phyloP scores from a whole-genome alignment of 352 stramenopile genomes.

The Pythium sp. region DNA sequence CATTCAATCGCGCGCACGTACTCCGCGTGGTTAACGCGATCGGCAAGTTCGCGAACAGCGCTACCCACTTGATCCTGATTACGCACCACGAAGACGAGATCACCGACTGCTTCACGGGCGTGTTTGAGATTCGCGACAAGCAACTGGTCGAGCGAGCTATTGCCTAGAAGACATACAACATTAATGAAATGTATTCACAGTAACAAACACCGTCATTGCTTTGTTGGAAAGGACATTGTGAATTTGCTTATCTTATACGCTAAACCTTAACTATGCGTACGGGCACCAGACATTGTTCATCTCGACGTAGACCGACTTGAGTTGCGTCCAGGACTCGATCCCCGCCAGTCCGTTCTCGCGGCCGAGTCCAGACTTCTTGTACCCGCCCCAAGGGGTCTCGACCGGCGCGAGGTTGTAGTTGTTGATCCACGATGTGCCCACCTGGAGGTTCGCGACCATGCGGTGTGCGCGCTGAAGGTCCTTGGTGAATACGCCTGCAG shows the following conservation, averaged over 20 bases:
- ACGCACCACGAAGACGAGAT: conserved; percentile 93
- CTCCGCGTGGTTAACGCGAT: conserved; percentile 79
- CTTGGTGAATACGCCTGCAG: conserved; percentile 84
- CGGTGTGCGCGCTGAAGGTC: conserved; percentile 77
- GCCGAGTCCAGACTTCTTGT: conserved; percentile 90
- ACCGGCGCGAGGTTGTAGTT: conserved; percentile 89
- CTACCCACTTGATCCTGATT: conserved; percentile 85
- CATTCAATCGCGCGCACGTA: conserved; percentile 73
- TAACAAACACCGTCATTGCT: neutral
- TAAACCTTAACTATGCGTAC: conserved; percentile 35
- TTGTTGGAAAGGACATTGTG: neutral
- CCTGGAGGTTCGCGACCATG: conserved; percentile 63
- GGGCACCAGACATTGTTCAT: conserved; percentile 76
- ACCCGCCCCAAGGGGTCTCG: conserved; percentile 88
- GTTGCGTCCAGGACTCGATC: conserved; percentile 88
- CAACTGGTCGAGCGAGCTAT: conserved; percentile 29
- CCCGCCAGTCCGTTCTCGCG: conserved; percentile 89
- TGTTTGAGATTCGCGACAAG: conserved; percentile 81
- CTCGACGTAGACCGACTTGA: conserved; percentile 88
- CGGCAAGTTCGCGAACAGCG: conserved; percentile 35
- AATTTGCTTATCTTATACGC: neutral
- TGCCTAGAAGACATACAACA: conserved; percentile 20
- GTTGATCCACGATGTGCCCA: conserved; percentile 87
- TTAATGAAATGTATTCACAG: neutral
- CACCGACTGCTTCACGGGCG: conserved; percentile 65